Conservation (phyloP, 192 early-diverging fungal species). For the Rhizophlyctis rosea region DNA sequence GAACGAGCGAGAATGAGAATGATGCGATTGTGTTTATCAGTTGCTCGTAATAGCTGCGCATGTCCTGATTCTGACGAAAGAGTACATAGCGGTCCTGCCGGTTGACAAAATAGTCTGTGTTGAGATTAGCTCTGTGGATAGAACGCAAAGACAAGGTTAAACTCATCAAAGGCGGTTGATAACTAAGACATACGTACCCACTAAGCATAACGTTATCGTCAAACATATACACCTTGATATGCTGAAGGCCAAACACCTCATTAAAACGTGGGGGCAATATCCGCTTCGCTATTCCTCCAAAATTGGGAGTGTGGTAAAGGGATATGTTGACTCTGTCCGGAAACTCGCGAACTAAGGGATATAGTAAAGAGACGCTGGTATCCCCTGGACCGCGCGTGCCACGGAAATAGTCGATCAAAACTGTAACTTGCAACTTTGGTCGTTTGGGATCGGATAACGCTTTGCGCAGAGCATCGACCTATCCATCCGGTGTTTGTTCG, state of each 20-base stretch:
- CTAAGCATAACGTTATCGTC: conserved; percentile 80
- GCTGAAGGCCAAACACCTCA: conserved; percentile 91
- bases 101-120: conserved; percentile 90
- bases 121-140: conserved; percentile 81
- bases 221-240: conserved; percentile 90
- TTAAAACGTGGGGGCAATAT: conserved; percentile 83
- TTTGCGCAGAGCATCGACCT: conserved; percentile 55
- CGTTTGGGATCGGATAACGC: conserved; percentile 18
- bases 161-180: not conserved
- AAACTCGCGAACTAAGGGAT: conserved; percentile 60
- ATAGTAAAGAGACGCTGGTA: conserved; percentile 69
- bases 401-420: conserved; percentile 88
- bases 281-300: conserved; percentile 65
- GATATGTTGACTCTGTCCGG: conserved; percentile 64
- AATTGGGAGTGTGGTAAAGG: conserved; percentile 86
- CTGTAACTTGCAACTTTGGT: conserved; percentile 54
- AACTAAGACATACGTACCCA: conserved; percentile 48
- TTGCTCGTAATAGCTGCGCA: conserved; percentile 71
- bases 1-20: conserved; percentile 36
- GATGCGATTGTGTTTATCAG: conserved; percentile 60
- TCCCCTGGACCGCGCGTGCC: conserved; percentile 62
- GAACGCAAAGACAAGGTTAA: not conserved
- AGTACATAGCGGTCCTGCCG: conserved; percentile 93
- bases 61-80: conserved; percentile 47
- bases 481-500: not conserved